Base-by-base conservation (phyloP, 208 protist genomes). In the Leishmania amazonensis region DNA sequence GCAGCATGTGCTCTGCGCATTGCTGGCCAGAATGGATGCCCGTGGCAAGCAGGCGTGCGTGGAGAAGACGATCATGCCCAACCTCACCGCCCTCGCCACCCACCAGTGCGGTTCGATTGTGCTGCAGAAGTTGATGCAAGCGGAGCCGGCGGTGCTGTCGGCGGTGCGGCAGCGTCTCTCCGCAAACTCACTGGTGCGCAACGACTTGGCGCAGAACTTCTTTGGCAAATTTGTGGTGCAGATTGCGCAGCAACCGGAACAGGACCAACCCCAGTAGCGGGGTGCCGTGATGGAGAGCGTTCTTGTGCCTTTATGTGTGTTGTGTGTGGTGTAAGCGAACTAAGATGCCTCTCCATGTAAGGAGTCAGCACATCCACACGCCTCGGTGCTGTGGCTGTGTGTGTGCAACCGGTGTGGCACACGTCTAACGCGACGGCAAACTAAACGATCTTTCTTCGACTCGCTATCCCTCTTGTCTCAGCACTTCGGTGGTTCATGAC, bases 141-240 rank as follows among this genome's bases (percentile, higher is more conserved):
- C 81, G 5, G 88, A 96, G 82, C 74, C 87, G 21, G 57, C 71
- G 24, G 60, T 96, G 67, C 81, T 87, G 28, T 77, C 87, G 45
- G 91, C 88, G 21, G 91, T 96, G 21, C 77, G 81, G 38, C 75
- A 90, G 62, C 85, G 81, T 49, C 78, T 97, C 31, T 65, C 73
- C 15, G 62, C 86, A 62, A 87, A 94, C 65, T 78, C 76, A 1
- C 81, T 79, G 5, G 75, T 95, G 38, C 90, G 91, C 60, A 91
- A 88, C 73, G 92, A 95, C 65, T 79, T 96, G 58, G 85, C 91
- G 75, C 89, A 94, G 82, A 95, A 94, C 81, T 97, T 96, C 81
- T 95, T 90, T 82, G 92, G 94, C 57, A 96, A 96, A 81, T 97
- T 95, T 87, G 91, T 97, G 31, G 94, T 97, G 53, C 90, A 94